Evolutionary conservation across 306 rosid genomes (phyloP), one percentile per base, ranked within the genome.

Genomic region (Medicago arabica): DNA sequence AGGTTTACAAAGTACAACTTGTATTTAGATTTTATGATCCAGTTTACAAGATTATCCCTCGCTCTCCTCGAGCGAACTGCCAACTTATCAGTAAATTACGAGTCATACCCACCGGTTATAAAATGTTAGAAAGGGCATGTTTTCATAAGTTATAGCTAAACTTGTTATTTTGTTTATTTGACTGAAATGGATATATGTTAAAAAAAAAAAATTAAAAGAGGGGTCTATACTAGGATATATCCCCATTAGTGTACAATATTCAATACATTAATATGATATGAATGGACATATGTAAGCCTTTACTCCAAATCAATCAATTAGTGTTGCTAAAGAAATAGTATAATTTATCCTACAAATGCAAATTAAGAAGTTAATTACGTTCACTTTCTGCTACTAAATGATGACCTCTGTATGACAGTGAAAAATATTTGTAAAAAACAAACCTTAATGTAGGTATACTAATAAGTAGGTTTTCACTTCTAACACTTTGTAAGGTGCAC

Each of bases 351-450:
- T 57, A 23, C 8, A 57, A 57, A 57, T 39, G 39, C 17, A 54
- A 57, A 11, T 19, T 14, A 19, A 39, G 65, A 72, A 39, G 53
- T 4, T 55, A 55, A 54, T 18, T 2, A 18, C 23, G 9, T 69
- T 69, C 39, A 44, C 59, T 44, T 68, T 69, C 61, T 69, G 60
- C 61, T 47, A 28, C 46, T 28, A 47, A 69, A 69, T 69, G 74
- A n/a, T 49, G 74, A 49, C 50, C 15, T 47, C 25, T 6, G 2
- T 38, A 55, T 71, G 60, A 54, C 23, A 54, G 13, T 54, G 7
- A 34, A 34, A 34, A 5, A 34, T 34, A 1, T 49, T 53, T 53
- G 60, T 17, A 17, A 12, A 53, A 7, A n/a, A 18, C 60, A 53
- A 8, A 53, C 17, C 61, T 5, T 25, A 49, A 50, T 16, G n/a